These are phyloP conservation scores for Suhomyces anneliseae DNA, from an alignment of 1,139 yeast genomes.

Conservation along the genomic window DNA sequence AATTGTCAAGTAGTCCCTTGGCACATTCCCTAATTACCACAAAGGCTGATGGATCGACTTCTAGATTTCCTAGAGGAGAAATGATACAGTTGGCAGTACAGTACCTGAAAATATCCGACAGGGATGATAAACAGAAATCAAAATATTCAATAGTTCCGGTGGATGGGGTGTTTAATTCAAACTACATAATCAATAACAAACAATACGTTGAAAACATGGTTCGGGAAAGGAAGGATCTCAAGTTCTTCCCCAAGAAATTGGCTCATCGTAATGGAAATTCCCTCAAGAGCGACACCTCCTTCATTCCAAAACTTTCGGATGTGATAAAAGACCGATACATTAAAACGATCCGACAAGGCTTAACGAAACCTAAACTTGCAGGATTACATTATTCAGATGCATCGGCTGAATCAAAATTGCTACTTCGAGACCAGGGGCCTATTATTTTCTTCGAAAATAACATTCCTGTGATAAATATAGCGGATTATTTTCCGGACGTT, in stretches of 20 bases:
- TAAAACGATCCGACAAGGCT: constrained; percentile 10
- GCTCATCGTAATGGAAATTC: constrained; percentile 10
- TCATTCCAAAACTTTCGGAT: constrained; percentile 17
- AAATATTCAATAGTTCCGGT: constrained; percentile 13
- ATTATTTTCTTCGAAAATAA: background rate
- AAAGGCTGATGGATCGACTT: constrained; percentile 20
- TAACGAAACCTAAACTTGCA: background rate
- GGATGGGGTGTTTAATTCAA: constrained; percentile 8
- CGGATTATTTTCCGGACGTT: constrained; percentile 2
- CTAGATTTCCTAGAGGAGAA: constrained; percentile 25
- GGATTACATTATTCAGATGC: background rate
- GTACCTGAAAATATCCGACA: constrained; percentile 1
- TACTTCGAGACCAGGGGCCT: constrained; percentile 8
- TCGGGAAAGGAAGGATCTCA: constrained; percentile 11
- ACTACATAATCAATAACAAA: constrained; percentile 15
- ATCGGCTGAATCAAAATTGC: background rate
- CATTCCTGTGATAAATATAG: constrained; percentile 7
- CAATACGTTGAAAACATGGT: constrained; percentile 12
- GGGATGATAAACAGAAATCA: background rate
- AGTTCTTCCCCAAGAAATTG: constrained; percentile 16
- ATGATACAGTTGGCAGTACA: constrained; percentile 23
- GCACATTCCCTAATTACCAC: constrained; percentile 21
- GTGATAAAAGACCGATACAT: constrained; percentile 14
- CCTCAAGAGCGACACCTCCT: constrained; percentile 10
- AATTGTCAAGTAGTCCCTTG: constrained; percentile 26